Percentiles rank a stretch among this genome's conserved stretches.
Conservation (phyloP, 148 eudicot species). For the Polygonum maritimum region DNA sequence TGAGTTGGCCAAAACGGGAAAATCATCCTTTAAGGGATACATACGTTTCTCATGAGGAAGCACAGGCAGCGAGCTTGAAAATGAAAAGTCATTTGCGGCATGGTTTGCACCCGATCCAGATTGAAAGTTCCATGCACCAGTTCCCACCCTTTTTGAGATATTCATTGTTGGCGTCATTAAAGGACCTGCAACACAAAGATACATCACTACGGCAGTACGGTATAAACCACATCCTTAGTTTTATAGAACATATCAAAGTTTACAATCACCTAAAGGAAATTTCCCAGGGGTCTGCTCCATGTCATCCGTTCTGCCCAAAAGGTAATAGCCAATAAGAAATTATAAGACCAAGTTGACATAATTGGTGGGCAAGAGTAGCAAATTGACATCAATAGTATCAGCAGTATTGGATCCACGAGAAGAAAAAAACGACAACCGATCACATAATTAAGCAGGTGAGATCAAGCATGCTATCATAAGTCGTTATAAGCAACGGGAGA, state of each 20-base stretch:
- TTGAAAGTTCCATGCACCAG: conserved; percentile 30
- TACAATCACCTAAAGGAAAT: not conserved
- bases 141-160: conserved; percentile 32
- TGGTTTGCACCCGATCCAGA: conserved; percentile 26
- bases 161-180: conserved; percentile 23
- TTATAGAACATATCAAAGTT: not conserved
- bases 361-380: not conserved
- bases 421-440: too few relatives aligned
- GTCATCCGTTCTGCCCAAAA: conserved; percentile 3
- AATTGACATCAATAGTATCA: not conserved
- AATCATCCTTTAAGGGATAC: conserved; percentile 13
- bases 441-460: not conserved
- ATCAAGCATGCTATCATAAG: not conserved
- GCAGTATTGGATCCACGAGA: not conserved
- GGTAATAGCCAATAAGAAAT: not conserved
- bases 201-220: not conserved
- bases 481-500: not conserved
- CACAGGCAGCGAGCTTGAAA: conserved; percentile 86
- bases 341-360: not conserved
- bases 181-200: conserved; percentile 20
- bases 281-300: conserved; percentile 7
- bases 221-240: not conserved
- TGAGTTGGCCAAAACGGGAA: not conserved
- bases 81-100: conserved; percentile 46
- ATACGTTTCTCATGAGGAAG: conserved; percentile 65